Evolutionary conservation across 2,329 filamentous ascomycete genomes (phyloP).

Genomic region (Colletotrichum destructivum): DNA sequence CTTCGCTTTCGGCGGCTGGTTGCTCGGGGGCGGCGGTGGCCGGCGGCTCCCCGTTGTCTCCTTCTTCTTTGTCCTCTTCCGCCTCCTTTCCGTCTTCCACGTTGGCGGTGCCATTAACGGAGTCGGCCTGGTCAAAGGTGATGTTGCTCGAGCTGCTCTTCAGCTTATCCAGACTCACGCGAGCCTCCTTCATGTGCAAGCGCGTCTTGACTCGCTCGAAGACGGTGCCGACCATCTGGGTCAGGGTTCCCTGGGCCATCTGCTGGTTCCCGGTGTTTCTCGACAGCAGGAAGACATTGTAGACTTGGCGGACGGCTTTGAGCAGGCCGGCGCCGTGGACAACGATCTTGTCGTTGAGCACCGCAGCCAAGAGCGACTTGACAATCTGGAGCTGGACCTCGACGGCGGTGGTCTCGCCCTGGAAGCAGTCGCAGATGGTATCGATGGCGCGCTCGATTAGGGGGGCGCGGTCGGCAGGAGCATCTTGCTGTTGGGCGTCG

Average conservation of each 20-base stretch:
- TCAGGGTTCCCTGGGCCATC: conserved; percentile 95
- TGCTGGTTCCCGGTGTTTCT: conserved; percentile 96
- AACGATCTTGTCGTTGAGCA: conserved; percentile 98
- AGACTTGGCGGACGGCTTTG: conserved; percentile 97
- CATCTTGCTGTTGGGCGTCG: conserved; percentile 48
- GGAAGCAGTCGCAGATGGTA: conserved; percentile 99
- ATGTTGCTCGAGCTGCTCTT: conserved; percentile 68
- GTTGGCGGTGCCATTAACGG: conserved; percentile 52
- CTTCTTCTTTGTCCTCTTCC: conserved; percentile 48
- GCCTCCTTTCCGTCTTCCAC: conserved; percentile 58
- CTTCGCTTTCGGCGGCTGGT: conserved; percentile 47
- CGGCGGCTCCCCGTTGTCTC: background rate
- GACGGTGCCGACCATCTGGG: conserved; percentile 98
- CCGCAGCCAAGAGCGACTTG: conserved; percentile 94
- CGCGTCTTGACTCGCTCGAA: conserved; percentile 94
- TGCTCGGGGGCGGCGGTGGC: conserved; percentile 49
- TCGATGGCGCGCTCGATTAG: conserved; percentile 98
- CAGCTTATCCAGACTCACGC: conserved; percentile 70
- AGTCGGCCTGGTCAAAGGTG: conserved; percentile 64
- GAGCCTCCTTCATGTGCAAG: conserved; percentile 88
- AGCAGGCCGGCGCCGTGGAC: conserved; percentile 96
- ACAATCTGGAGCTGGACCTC: conserved; percentile 98
- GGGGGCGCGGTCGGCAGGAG: conserved; percentile 75
- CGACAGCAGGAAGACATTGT: conserved; percentile 98
- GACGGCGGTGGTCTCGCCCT: conserved; percentile 91